Percentiles rank a stretch among this genome's conserved stretches.
These are phyloP conservation scores for Cordyceps militaris DNA, from an alignment of 2,329 filamentous ascomycete species.

Conservation along the genomic window DNA sequence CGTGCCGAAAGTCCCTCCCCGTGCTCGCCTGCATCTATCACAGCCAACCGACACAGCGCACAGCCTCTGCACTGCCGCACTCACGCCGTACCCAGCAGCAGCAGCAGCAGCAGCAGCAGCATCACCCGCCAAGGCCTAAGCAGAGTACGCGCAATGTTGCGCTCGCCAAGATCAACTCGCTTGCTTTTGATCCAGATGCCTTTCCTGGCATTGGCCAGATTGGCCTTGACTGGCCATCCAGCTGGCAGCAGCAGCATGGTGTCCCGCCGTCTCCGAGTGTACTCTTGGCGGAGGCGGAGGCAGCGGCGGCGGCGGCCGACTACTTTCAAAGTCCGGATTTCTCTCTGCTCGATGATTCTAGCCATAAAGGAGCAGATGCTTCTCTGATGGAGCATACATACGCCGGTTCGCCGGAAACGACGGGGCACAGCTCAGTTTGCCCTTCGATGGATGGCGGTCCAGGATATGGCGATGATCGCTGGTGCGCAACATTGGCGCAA, in stretches of 20 bases:
- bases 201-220: not conserved
- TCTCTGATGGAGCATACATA: not conserved
- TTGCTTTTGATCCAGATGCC: not conserved
- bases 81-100: too few relatives aligned
- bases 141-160: not conserved
- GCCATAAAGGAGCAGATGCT: not conserved
- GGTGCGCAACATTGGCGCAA: not conserved
- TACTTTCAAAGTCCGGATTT: not conserved
- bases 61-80: too few relatives aligned
- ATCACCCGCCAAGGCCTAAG: not conserved
- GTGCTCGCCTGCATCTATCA: constrained; percentile 16
- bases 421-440: not conserved
- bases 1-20: constrained; percentile 15
- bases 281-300: not conserved
- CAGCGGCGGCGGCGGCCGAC: not conserved
- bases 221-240: not conserved
- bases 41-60: constrained; percentile 1
- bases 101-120: too few relatives aligned
- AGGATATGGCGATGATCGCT: not conserved
- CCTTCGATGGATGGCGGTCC: not conserved
- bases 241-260: not conserved
- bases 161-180: not conserved
- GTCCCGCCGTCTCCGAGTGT: not conserved
- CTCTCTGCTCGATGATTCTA: not conserved
- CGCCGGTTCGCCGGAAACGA: not conserved